Evolutionary conservation across 179 eudicot genomes (phyloP).

Genomic region (Corrigiola litoralis): DNA sequence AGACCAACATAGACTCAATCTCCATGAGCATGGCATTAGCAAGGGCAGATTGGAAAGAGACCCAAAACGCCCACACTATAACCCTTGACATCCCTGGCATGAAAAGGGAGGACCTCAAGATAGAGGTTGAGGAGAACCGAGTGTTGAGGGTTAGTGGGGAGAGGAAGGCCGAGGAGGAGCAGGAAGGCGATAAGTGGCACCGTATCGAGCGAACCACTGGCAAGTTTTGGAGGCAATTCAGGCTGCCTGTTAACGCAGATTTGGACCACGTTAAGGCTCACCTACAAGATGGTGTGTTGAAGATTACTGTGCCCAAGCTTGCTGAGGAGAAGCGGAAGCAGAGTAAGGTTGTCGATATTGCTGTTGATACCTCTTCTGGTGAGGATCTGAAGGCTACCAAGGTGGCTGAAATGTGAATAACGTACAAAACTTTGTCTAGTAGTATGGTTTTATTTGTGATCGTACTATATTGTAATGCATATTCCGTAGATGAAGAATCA

Average conservation of each 20-base stretch:
- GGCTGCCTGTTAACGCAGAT: constrained; percentile 58
- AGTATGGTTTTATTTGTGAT: too few species aligned
- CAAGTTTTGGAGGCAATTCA: constrained; percentile 61
- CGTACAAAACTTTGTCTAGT: too few species aligned
- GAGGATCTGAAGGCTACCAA: constrained; percentile 30
- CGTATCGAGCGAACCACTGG: constrained; percentile 58
- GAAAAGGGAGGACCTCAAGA: constrained; percentile 50
- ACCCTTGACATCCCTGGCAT: constrained; percentile 63
- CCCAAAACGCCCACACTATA: constrained; percentile 37
- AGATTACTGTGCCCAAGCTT: constrained; percentile 51
- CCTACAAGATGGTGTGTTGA: constrained; percentile 60
- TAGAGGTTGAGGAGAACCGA: constrained; percentile 63
- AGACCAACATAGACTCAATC: constrained; percentile 16
- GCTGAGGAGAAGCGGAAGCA: constrained; percentile 48
- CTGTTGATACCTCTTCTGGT: constrained; percentile 15
- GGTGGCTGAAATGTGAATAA: constrained; percentile 24
- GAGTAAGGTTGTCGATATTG: constrained; percentile 45
- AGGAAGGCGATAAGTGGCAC: constrained; percentile 64
- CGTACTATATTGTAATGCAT: too few species aligned
- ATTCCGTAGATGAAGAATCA: too few species aligned
- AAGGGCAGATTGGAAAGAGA: constrained; percentile 68
- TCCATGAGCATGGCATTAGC: constrained; percentile 35
- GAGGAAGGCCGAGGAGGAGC: constrained; percentile 41
- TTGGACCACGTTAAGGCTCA: constrained; percentile 44
- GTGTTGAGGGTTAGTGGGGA: constrained; percentile 67